Evolutionary conservation across 208 protist species (phyloP).

Genomic region (Acanthamoeba lenticulata): DNA sequence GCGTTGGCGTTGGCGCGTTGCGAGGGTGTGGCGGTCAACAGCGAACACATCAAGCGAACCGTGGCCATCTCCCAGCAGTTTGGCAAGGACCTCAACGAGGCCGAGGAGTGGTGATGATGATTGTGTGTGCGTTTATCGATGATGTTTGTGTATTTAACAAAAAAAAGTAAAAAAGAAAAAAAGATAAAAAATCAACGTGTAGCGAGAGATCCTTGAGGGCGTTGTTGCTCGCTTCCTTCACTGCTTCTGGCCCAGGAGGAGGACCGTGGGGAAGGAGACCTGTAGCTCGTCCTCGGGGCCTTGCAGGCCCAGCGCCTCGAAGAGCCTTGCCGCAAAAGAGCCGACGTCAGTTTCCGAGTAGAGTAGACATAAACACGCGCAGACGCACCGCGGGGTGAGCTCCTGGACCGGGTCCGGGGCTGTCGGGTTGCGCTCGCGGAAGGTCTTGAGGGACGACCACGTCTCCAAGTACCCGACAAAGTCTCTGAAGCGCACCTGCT

Average conservation of each 20-base stretch:
- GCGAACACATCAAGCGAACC: slow-evolving; percentile 8
- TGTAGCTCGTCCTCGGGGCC: background rate
- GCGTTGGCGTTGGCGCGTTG: background rate
- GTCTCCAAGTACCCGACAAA: slow-evolving; percentile 43
- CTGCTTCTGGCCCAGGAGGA: slow-evolving; percentile 11
- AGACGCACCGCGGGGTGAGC: background rate
- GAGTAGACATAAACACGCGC: background rate
- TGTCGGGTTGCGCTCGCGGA: background rate
- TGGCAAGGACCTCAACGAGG: background rate
- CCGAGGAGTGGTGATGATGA: background rate
- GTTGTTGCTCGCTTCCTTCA: no score
- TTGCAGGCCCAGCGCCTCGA: background rate
- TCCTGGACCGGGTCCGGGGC: background rate
- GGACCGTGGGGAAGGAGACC: background rate
- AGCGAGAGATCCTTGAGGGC: no score
- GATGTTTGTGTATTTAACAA: no score
- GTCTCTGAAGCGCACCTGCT: slow-evolving; percentile 21
- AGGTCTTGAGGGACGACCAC: slow-evolving; percentile 55
- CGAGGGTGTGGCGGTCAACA: background rate
- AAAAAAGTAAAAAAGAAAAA: no score
- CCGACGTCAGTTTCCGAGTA: no score
- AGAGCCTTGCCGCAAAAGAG: background rate
- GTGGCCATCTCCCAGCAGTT: slow-evolving; percentile 53
- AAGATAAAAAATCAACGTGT: no score
- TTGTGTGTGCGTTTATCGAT: background rate